phyloP scores from a whole-genome alignment of 257 asterid species.

The Gentiana dahurica region DNA sequence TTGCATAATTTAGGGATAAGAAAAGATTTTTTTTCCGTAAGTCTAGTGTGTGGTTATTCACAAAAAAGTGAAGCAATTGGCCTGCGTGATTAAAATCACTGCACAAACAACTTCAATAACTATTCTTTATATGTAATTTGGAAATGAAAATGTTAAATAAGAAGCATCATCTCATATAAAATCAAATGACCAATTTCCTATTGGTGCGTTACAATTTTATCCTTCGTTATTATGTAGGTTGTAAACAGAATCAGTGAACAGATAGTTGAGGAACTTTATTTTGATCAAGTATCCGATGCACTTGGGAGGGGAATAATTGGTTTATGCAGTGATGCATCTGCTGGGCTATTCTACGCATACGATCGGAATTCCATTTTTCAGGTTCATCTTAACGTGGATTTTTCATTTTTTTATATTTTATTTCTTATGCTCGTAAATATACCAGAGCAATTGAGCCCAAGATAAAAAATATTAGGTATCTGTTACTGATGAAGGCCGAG shows the following conservation, averaged over 20 bases:
- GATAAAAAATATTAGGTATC: slow-evolving; percentile 53
- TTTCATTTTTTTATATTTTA: background rate
- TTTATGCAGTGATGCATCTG: slow-evolving; percentile 96
- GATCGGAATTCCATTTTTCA: slow-evolving; percentile 90
- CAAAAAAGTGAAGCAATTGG: too few species aligned
- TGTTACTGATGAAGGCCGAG: slow-evolving; percentile 89
- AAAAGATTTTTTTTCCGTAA: too few species aligned
- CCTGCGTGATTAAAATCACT: too few species aligned
- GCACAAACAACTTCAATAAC: too few species aligned
- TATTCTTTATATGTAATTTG: too few species aligned
- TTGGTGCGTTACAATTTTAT: slow-evolving; percentile 4
- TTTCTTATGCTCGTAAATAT: too few species aligned
- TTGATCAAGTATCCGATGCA: slow-evolving; percentile 80
- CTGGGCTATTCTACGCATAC: slow-evolving; percentile 94
- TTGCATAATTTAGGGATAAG: too few species aligned
- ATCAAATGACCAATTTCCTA: background rate
- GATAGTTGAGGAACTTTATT: slow-evolving; percentile 81
- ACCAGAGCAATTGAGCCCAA: slow-evolving; percentile 9
- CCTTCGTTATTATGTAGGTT: slow-evolving; percentile 41
- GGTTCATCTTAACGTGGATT: slow-evolving; percentile 25
- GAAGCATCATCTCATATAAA: background rate
- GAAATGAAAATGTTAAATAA: too few species aligned
- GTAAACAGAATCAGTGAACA: slow-evolving; percentile 92
- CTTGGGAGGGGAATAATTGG: slow-evolving; percentile 75
- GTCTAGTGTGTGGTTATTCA: too few species aligned